Percentiles rank a stretch among this genome's conserved stretches.
Evolutionary conservation across 768 basidiomycete species (phyloP).

Genomic region (Lanmaoa rubissima): DNA sequence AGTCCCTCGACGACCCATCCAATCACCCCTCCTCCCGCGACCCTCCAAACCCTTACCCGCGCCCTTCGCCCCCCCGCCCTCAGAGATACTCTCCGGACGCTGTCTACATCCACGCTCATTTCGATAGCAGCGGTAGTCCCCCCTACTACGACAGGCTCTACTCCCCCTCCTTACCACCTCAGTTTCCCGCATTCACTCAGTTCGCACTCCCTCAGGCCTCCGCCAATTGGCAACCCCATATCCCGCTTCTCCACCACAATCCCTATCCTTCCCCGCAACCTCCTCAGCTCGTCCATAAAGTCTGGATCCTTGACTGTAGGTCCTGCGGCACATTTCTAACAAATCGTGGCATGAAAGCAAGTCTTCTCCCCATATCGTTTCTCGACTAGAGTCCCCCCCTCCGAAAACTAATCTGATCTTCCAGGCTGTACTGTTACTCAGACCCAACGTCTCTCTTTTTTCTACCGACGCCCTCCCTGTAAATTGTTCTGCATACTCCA

Average conservation of each 20-base stretch:
- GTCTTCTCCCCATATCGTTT: slow-evolving; percentile 11
- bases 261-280: slow-evolving; percentile 44
- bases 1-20: slow-evolving; percentile 2
- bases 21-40: slow-evolving; percentile 1
- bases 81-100: slow-evolving; percentile 17
- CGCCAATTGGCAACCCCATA: slow-evolving; percentile 33
- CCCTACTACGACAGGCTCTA: slow-evolving; percentile 19
- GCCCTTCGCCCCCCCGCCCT: slow-evolving; percentile 15
- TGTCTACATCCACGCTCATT: slow-evolving; percentile 25
- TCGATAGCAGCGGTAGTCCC: slow-evolving; percentile 11
- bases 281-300: slow-evolving; percentile 56
- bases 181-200: slow-evolving; percentile 28
- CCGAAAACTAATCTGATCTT: slow-evolving; percentile 6
- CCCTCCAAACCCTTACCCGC: slow-evolving; percentile 23
- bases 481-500: slow-evolving; percentile 68
- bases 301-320: slow-evolving; percentile 80
- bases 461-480: slow-evolving; percentile 78
- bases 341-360: slow-evolving; percentile 83
- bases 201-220: slow-evolving; percentile 17
- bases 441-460: slow-evolving; percentile 78
- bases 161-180: slow-evolving; percentile 10
- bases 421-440: slow-evolving; percentile 80
- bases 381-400: neutral
- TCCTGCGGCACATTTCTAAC: slow-evolving; percentile 73
- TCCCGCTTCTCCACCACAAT: slow-evolving; percentile 38